Base-by-base conservation (phyloP, 306 rosid genomes). In the Rosa multiflora region DNA sequence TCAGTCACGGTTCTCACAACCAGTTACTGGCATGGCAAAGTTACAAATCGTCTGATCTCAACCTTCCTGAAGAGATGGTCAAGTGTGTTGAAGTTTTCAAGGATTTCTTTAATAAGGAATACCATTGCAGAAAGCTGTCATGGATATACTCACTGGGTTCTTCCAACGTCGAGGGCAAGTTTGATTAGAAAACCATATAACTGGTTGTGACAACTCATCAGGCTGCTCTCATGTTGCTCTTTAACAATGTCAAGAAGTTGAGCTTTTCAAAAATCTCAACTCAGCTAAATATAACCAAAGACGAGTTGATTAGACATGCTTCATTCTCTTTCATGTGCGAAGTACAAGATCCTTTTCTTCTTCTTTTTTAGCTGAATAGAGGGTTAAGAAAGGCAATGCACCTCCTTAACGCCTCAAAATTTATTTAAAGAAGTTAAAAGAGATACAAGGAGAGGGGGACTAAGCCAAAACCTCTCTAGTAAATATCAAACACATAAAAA, bases 1-100 rank as follows among this genome's bases (percentile, higher is more conserved):
- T 83, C 93, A 4, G 93, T 90, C 29, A 86, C 91, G 29, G 90
- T 92, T 47, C 88, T 92, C 70, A 90, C 96, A 35, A 88, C 93
- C 17, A 91, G 92, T 48, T 89, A 85, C 75, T 90, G 97, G 97
- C 97, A 96, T 90, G 97, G 97, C 97, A 96, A 17, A 92, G 90
- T 75, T 92, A 92, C 61, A 90, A 90, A 74, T 88, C 96, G 18
- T 92, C 78, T 81, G 90, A 90, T 75, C 88, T 92, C 59, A 89
- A 79, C 49, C 93, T 92, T 42, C 96, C 43, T 40, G 43, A 40
- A 40, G 6, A 40, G 8, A 5, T 5, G 46, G 8, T 43, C 46
- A 43, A 43, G 84, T 92, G 95, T 44, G 91, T 92, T 80, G 91
- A 90, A 82, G 91, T 89, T 80, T 92, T 90, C 48, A 92, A 88